Conservation (phyloP, 23 red algal genomes). For the Agarophyton chilense region DNA sequence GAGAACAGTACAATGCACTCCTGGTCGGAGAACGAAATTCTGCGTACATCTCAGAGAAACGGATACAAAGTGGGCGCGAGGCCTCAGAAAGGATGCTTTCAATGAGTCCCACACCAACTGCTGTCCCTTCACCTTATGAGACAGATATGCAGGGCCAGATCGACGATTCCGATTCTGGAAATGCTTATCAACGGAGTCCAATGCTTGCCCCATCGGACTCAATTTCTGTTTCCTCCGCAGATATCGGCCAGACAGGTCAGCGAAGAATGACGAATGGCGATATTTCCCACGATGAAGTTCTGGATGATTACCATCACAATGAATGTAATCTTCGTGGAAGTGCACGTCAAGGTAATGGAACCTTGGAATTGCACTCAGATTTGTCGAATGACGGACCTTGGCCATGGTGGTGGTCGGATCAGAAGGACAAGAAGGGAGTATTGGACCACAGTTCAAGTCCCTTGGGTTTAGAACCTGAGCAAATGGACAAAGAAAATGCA, state of each 20-base stretch:
- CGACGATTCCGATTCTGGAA: conserved; percentile 11
- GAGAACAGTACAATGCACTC: background rate
- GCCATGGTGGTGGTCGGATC: conserved; percentile 61
- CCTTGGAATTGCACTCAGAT: conserved; percentile 2
- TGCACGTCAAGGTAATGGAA: conserved; percentile 7
- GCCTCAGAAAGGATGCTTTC: conserved; percentile 17
- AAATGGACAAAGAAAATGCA: background rate
- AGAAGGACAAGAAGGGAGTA: conserved; percentile 3
- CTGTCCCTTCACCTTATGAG: conserved; percentile 52
- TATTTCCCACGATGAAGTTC: background rate
- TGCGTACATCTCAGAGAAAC: background rate
- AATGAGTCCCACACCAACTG: conserved; percentile 45
- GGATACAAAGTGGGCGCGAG: background rate
- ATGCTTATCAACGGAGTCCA: conserved; percentile 12
- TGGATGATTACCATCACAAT: conserved; percentile 25
- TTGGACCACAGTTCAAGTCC: background rate
- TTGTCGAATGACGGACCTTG: conserved; percentile 57
- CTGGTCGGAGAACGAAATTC: background rate
- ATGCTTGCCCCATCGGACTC: conserved; percentile 21
- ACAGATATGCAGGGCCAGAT: conserved; percentile 14
- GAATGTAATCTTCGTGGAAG: conserved; percentile 11
- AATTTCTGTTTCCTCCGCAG: background rate
- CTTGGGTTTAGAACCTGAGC: background rate
- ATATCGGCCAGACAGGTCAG: background rate
- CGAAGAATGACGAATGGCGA: background rate